These are phyloP conservation scores for Diaporthe vexans DNA, from an alignment of 2,329 filamentous ascomycete species.

Conservation along the genomic window DNA sequence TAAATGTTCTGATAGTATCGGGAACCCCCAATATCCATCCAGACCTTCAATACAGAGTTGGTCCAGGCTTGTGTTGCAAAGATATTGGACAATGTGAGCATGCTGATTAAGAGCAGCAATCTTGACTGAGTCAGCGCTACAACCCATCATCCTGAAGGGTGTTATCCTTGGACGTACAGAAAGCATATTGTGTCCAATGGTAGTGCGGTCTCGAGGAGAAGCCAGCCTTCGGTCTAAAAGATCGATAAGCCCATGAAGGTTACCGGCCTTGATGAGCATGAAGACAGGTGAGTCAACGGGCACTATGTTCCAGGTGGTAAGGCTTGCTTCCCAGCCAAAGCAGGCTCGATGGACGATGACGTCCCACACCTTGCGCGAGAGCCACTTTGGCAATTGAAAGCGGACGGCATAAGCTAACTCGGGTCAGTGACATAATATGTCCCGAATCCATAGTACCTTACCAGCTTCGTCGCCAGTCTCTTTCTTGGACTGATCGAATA, in stretches of 20 bases:
- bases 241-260: constrained; percentile 11
- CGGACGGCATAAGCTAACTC: not conserved
- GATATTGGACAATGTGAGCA: not conserved
- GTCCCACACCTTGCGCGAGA: constrained; percentile 9
- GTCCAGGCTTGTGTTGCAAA: not conserved
- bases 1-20: not conserved
- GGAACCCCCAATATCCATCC: too few relatives aligned
- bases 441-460: not conserved
- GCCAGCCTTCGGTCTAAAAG: not conserved
- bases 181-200: not conserved
- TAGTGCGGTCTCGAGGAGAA: constrained; percentile 12
- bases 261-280: fast-evolving
- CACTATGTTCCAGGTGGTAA: constrained; percentile 2
- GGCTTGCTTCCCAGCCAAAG: constrained; percentile 11
- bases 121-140: not conserved
- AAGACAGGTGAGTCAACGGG: not conserved
- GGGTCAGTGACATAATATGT: not conserved
- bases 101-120: fast-evolving
- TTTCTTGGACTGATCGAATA: not conserved
- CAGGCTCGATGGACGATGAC: not conserved
- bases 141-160: not conserved
- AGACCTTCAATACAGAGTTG: not conserved
- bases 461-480: not conserved
- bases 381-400: constrained; percentile 22
- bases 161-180: not conserved